Evolutionary conservation across 2,329 filamentous ascomycete genomes (phyloP).

Genomic region (Fusarium ramigenum): DNA sequence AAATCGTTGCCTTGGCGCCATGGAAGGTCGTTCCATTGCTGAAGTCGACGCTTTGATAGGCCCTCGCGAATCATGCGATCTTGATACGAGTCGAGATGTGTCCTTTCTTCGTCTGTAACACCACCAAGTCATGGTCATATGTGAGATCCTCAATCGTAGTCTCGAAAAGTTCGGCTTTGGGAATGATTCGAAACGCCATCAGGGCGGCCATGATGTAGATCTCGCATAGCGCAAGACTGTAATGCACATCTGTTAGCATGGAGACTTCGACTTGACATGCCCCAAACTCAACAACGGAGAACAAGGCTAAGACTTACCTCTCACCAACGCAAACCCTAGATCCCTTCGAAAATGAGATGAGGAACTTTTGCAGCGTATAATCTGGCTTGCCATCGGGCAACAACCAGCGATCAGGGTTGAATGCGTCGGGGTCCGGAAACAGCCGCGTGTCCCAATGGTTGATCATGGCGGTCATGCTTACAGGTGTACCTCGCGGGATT

Average conservation of each 20-base stretch:
- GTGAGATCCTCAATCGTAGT: conserved; percentile 31
- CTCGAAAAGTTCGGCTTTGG: conserved; percentile 21
- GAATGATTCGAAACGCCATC: conserved; percentile 24
- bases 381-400: conserved; percentile 36
- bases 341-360: conserved; percentile 35
- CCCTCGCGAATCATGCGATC: not conserved
- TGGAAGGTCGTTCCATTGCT: not conserved
- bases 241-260: not conserved
- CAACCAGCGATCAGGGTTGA: conserved; percentile 47
- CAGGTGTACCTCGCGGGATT: conserved; percentile 45
- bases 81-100: conserved; percentile 16
- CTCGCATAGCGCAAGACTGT: conserved; percentile 34
- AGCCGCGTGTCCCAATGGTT: conserved; percentile 45
- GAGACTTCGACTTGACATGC: fast-evolving
- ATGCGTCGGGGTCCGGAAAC: conserved; percentile 47
- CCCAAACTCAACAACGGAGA: fast-evolving
- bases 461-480: conserved; percentile 47
- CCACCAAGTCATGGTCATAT: conserved; percentile 34
- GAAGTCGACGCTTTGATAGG: no score
- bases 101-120: conserved; percentile 35
- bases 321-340: conserved; percentile 35
- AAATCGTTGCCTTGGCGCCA: not conserved
- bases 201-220: conserved; percentile 29
- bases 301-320: conserved; percentile 16
- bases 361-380: conserved; percentile 36